Conservation (phyloP, 1,284 basidiomycete species). For the Flammula alnicola region DNA sequence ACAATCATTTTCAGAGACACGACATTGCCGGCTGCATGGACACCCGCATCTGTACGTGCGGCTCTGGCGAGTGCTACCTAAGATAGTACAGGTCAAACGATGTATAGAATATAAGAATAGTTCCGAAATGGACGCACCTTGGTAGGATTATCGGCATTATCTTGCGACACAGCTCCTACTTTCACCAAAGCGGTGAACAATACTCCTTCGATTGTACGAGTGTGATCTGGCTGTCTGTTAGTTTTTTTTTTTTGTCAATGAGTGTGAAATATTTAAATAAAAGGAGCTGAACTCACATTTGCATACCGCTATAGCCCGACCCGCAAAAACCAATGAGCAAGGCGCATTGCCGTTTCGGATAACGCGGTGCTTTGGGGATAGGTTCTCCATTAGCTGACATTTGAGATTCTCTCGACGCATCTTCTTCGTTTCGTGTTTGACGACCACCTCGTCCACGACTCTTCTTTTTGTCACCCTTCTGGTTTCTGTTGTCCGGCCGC, state of each 20-base stretch:
- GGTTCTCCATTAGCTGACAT: slow-evolving; percentile 23
- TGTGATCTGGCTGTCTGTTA: slow-evolving; percentile 58
- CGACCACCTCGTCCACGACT: slow-evolving; percentile 7
- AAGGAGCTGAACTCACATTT: slow-evolving; percentile 68
- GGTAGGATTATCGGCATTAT: slow-evolving; percentile 90
- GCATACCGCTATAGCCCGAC: slow-evolving; percentile 90
- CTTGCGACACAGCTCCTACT: slow-evolving; percentile 89
- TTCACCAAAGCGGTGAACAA: slow-evolving; percentile 89
- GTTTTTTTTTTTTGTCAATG: slow-evolving; percentile 11
- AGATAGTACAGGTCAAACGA: slow-evolving; percentile 3
- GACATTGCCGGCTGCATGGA: slow-evolving; percentile 96
- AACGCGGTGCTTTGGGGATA: slow-evolving; percentile 47
- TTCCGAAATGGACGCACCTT: slow-evolving; percentile 61
- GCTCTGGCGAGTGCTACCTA: slow-evolving; percentile 87
- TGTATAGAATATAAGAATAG: not conserved
- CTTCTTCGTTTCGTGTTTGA: slow-evolving; percentile 19
- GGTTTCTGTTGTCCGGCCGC: slow-evolving; percentile 2
- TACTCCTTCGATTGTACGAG: slow-evolving; percentile 88
- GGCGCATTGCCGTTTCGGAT: slow-evolving; percentile 77
- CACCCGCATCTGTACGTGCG: slow-evolving; percentile 96
- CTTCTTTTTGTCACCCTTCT: slow-evolving; percentile 1
- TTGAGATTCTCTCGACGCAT: slow-evolving; percentile 8
- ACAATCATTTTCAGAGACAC: slow-evolving; percentile 92
- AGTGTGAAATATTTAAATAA: slow-evolving; percentile 11
- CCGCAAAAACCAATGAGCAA: slow-evolving; percentile 82